Percentiles rank a stretch among this genome's conserved stretches.
Conservation (phyloP, 768 basidiomycete species). For the Rhodotorula diobovata region DNA sequence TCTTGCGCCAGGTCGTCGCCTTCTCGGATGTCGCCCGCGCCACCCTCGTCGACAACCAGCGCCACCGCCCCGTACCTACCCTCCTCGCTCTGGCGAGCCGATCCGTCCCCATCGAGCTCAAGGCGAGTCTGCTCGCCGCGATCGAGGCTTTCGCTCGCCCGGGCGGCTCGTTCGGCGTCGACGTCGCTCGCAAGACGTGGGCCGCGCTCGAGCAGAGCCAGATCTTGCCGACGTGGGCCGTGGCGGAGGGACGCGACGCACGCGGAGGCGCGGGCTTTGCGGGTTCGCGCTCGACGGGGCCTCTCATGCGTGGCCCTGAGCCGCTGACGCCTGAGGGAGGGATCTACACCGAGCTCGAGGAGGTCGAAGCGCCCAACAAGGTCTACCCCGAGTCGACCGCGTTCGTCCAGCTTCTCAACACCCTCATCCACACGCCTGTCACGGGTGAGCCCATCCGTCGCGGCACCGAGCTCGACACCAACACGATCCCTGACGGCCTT, state of each 20-base stretch:
- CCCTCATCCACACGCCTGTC: conserved; percentile 58
- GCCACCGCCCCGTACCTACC: conserved; percentile 75
- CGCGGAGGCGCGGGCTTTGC: conserved; percentile 24
- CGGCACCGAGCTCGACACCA: conserved; percentile 59
- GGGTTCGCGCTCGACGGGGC: conserved; percentile 39
- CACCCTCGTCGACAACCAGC: conserved; percentile 67
- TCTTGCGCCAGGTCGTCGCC: conserved; percentile 69
- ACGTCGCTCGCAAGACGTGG: conserved; percentile 80
- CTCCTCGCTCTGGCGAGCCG: conserved; percentile 72
- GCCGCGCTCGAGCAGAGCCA: conserved; percentile 75
- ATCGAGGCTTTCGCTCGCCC: conserved; percentile 77
- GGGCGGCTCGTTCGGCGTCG: conserved; percentile 59
- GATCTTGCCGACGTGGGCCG: conserved; percentile 54
- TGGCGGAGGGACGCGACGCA: conserved; percentile 15
- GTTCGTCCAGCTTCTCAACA: conserved; percentile 73
- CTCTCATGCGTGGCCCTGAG: conserved; percentile 51
- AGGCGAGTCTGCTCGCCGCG: conserved; percentile 75
- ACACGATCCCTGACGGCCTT: conserved; percentile 72
- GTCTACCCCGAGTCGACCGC: conserved; percentile 84
- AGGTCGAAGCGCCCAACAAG: conserved; percentile 71
- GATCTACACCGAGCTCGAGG: conserved; percentile 79
- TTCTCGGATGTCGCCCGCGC: conserved; percentile 72
- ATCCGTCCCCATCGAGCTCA: conserved; percentile 80
- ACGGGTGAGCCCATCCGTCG: conserved; percentile 48
- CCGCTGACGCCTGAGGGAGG: conserved; percentile 59